Evolutionary conservation across 164 flowering plant species (phyloP), one percentile per base, ranked within the genome.

Genomic region (Pachysandra terminalis): DNA sequence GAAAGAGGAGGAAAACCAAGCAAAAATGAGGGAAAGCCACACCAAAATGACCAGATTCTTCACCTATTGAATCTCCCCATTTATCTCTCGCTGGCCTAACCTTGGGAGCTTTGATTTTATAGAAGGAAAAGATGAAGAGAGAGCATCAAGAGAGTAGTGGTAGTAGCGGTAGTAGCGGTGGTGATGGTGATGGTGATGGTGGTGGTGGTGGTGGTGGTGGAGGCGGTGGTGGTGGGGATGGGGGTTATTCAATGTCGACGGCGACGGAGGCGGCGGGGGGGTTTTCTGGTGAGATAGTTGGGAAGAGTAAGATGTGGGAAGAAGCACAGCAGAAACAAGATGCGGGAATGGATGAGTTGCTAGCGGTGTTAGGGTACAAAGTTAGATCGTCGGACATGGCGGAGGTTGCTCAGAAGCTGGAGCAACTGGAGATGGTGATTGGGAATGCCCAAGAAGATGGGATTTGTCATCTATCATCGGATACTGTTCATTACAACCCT

Each of bases 331-430:
- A 71, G 25, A 77, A 73, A 60, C 80, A 79, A 26, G 88, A 81
- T 32, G 82, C 80, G 14, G 87, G 87, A 0, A 74, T 84, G 56
- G 98, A 93, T 67, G 97, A 91, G 79, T 77, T 91, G 0, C 74
- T 93, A 0, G 96, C 87, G 6, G 93, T 80, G 16, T 63, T 93
- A 60, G 98, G 98, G 0, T 93, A 91, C 86, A 87, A 87, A 68
- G 92, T 93, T 17, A 77, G 78, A 65, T 68, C 87, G 0, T 84
- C 98, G 2, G 96, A 89, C 59, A 91, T 93, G 98, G 89, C 87
- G 1, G 89, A 87, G 5, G 91, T 93, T 0, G 98, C 96, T 7
- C 86, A 78, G 66, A 89, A 87, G 75, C 81, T 93, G 9, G 90
- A 93, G 74, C 92, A 86, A 81, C 76, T 93, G 5, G 97, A 91